Conservation (phyloP, 345 rosid species). For the Acer campestre region DNA sequence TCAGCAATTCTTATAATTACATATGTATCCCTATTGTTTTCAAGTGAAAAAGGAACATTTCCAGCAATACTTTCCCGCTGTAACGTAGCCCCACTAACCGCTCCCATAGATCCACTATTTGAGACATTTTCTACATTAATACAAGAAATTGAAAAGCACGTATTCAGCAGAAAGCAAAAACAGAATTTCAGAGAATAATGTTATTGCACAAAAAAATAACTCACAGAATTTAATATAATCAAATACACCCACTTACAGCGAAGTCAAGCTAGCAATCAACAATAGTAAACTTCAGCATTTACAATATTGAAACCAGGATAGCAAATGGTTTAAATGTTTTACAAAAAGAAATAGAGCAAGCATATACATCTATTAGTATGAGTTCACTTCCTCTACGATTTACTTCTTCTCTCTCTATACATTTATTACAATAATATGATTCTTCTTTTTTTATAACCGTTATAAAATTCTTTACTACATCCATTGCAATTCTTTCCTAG, state of each 20-base stretch:
- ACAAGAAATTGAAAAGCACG: background rate
- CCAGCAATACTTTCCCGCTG: constrained; percentile 78
- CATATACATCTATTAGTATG: too few species aligned
- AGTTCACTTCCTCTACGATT: too few species aligned
- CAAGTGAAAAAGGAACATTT: constrained; percentile 82
- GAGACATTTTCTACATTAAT: constrained; percentile 61
- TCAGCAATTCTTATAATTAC: constrained; percentile 88
- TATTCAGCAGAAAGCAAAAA: background rate
- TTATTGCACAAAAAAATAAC: background rate
- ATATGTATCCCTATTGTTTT: constrained; percentile 81
- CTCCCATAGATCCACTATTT: constrained; percentile 83
- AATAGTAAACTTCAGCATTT: background rate
- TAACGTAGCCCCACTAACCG: constrained; percentile 79
- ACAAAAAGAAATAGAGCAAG: background rate
- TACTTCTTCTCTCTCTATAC: too few species aligned
- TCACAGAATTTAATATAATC: background rate
- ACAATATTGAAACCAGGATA: background rate
- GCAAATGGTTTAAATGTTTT: background rate
- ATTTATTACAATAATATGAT: too few species aligned
- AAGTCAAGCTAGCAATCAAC: background rate
- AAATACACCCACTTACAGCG: background rate
- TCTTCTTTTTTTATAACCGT: too few species aligned
- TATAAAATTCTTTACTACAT: too few species aligned
- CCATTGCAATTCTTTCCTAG: too few species aligned
- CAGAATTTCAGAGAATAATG: background rate